These are phyloP conservation scores for Botrytis cinerea DNA, from an alignment of 2,329 filamentous ascomycete genomes.

Conservation along the genomic window DNA sequence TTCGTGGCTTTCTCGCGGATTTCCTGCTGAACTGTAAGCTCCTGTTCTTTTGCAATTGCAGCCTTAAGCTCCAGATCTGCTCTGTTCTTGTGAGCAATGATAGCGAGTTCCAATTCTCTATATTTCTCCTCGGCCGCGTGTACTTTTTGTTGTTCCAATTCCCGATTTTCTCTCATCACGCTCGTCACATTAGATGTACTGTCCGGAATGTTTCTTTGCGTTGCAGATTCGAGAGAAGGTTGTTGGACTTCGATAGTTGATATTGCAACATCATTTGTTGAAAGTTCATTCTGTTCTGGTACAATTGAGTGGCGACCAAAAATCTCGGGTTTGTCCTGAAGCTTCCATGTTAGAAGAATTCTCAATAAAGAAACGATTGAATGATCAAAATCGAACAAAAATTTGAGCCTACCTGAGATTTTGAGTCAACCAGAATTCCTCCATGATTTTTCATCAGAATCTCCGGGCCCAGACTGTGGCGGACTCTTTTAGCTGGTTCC, in stretches of 20 bases:
- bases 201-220: background rate
- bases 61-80: background rate
- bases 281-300: background rate
- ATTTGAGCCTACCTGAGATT: background rate
- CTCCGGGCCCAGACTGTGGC: background rate
- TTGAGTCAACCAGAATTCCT: background rate
- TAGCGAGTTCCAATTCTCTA: background rate
- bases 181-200: background rate
- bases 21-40: background rate
- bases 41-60: background rate
- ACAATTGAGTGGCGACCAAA: background rate
- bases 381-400: too few species aligned
- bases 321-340: background rate
- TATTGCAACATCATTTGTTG: background rate
- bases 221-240: background rate
- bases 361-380: too few species aligned
- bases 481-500: background rate
- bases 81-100: background rate
- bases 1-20: background rate
- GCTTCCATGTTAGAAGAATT: background rate
- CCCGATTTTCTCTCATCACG: background rate
- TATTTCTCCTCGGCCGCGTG: background rate
- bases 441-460: too few species aligned
- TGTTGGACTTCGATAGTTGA: slow-evolving; percentile 1
- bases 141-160: background rate